Evolutionary conservation across 2,329 filamentous ascomycete species (phyloP).

Genomic region (Corinectria fuckeliana): DNA sequence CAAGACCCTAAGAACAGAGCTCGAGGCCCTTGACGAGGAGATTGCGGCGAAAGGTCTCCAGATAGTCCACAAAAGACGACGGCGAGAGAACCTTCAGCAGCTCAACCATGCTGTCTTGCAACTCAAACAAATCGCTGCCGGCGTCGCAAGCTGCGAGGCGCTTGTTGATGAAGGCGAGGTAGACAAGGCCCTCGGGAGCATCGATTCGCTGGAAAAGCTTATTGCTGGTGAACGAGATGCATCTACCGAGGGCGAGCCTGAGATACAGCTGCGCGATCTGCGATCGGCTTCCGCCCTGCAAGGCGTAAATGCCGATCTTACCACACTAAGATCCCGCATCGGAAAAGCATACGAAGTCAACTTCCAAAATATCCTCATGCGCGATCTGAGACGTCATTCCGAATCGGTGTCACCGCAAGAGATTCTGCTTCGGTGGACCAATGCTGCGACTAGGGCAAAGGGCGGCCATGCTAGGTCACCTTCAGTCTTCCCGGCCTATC

Average conservation of each 20-base stretch:
- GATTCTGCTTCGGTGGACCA: conserved; percentile 85
- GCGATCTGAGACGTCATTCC: conserved; percentile 81
- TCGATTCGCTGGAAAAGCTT: conserved; percentile 79
- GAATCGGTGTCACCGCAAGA: conserved; percentile 73
- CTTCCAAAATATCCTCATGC: conserved; percentile 79
- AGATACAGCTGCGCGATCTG: conserved; percentile 67
- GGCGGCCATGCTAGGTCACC: conserved; percentile 71
- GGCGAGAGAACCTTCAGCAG: conserved; percentile 83
- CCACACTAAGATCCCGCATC: conserved; percentile 77
- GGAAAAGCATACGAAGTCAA: conserved; percentile 85
- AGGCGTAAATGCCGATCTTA: conserved; percentile 78
- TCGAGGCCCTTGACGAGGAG: conserved; percentile 82
- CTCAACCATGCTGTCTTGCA: conserved; percentile 85
- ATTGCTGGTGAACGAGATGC: conserved; percentile 73
- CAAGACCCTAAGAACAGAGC: conserved; percentile 77
- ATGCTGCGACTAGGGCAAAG: conserved; percentile 74
- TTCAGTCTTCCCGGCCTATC: conserved; percentile 78
- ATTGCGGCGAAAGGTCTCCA: conserved; percentile 86
- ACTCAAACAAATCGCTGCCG: conserved; percentile 77
- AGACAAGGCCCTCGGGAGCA: conserved; percentile 77
- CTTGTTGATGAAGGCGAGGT: conserved; percentile 85
- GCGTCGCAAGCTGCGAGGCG: conserved; percentile 77
- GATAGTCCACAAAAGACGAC: conserved; percentile 81
- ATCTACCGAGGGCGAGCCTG: conserved; percentile 38
- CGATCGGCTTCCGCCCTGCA: conserved; percentile 79